These are phyloP conservation scores for Phytophthora uliginosa DNA, from an alignment of 352 stramenopile genomes.

Conservation along the genomic window DNA sequence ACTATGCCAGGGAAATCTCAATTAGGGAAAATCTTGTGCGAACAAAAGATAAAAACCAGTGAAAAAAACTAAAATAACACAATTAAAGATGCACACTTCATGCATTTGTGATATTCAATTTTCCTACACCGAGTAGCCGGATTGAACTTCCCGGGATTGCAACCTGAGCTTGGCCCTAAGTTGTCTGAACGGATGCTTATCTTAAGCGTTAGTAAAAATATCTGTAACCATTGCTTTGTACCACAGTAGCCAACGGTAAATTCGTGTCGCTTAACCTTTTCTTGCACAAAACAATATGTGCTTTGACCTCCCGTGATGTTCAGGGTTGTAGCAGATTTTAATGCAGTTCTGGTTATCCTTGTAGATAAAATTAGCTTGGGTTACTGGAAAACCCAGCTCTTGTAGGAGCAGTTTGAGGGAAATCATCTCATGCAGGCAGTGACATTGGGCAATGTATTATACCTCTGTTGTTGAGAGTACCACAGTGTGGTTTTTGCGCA, in stretches of 20 bases:
- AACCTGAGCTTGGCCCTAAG: slow-evolving; percentile 6
- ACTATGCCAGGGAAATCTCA: slow-evolving; percentile 5
- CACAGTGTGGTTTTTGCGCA: slow-evolving; percentile 15
- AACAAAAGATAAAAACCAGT: slow-evolving; percentile 11
- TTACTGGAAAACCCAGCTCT: slow-evolving; percentile 7
- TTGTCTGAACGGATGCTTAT: slow-evolving; percentile 19
- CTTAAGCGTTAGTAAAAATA: slow-evolving; percentile 42
- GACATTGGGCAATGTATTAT: slow-evolving; percentile 1
- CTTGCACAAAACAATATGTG: slow-evolving; percentile 51
- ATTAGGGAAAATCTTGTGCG: slow-evolving; percentile 13
- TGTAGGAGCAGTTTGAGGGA: slow-evolving; percentile 8
- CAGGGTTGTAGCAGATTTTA: slow-evolving; percentile 37
- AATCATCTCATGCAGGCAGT: slow-evolving; percentile 13
- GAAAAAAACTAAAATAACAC: slow-evolving; percentile 5
- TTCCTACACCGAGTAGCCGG: neutral
- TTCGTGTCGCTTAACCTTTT: slow-evolving; percentile 36
- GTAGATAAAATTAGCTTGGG: slow-evolving; percentile 14
- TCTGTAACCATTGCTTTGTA: slow-evolving; percentile 37
- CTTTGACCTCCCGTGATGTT: slow-evolving; percentile 38
- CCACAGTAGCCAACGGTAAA: slow-evolving; percentile 35
- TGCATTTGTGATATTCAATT: neutral
- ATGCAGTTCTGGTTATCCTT: slow-evolving; percentile 55
- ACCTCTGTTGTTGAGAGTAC: slow-evolving; percentile 5
- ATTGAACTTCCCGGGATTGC: slow-evolving; percentile 1
- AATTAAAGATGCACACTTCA: slow-evolving; percentile 10